Evolutionary conservation across 169 alveolate genomes (phyloP).

Genomic region (Plasmodium coatneyi): DNA sequence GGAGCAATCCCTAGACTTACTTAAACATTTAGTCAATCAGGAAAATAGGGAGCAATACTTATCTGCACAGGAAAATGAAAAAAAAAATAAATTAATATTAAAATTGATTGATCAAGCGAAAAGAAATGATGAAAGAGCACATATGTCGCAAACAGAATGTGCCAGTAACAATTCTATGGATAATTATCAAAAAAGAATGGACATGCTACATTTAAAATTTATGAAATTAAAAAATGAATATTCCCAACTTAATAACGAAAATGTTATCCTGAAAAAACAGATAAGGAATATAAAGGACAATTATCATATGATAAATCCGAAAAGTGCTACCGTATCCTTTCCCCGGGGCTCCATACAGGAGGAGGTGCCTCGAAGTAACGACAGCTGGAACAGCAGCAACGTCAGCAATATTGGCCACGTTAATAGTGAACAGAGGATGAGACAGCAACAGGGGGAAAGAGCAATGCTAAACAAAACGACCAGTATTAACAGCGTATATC

Average conservation of each 20-base stretch:
- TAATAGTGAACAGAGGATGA: background rate
- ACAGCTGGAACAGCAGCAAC: background rate
- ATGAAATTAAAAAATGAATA: slow-evolving; percentile 65
- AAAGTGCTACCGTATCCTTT: slow-evolving; percentile 31
- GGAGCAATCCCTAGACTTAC: slow-evolving; percentile 68
- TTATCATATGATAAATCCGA: slow-evolving; percentile 16
- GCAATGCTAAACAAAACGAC: background rate
- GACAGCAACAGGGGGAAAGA: background rate
- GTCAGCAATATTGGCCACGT: background rate
- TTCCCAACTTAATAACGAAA: slow-evolving; percentile 47
- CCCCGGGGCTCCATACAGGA: slow-evolving; percentile 17
- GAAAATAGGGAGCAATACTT: slow-evolving; percentile 25
- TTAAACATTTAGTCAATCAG: slow-evolving; percentile 68
- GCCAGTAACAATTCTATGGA: slow-evolving; percentile 27
- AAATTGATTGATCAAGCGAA: slow-evolving; percentile 41
- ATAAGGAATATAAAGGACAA: slow-evolving; percentile 40
- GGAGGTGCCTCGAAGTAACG: background rate
- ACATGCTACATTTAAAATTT: slow-evolving; percentile 70
- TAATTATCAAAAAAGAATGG: slow-evolving; percentile 42
- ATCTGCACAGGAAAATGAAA: slow-evolving; percentile 19
- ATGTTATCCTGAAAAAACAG: slow-evolving; percentile 56
- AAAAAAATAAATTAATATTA: slow-evolving; percentile 41
- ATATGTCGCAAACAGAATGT: background rate
- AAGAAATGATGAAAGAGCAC: slow-evolving; percentile 28
- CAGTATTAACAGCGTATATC: background rate